Evolutionary conservation across 305 asterid genomes (phyloP).

Genomic region (Fraxinus sp.): DNA sequence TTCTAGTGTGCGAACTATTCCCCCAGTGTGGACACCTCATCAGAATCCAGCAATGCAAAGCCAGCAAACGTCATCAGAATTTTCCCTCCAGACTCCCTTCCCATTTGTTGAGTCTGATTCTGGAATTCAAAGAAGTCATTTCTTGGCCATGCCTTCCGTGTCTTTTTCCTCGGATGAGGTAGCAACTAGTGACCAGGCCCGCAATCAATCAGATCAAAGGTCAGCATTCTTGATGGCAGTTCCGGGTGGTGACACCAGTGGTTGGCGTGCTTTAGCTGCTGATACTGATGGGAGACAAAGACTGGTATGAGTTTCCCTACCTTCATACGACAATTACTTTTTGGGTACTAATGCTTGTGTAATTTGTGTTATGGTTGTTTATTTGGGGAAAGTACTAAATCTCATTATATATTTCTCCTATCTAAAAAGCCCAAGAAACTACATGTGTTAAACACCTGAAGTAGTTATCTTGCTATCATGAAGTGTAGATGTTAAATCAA

Average conservation of each 20-base stretch:
- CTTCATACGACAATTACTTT: not conserved
- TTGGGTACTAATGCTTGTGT: slow-evolving; percentile 5
- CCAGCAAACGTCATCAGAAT: slow-evolving; percentile 47
- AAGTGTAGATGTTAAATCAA: not conserved
- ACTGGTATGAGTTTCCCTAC: slow-evolving; percentile 43
- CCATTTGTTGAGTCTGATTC: slow-evolving; percentile 53
- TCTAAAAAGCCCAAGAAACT: not conserved
- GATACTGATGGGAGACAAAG: slow-evolving; percentile 70
- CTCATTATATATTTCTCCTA: not conserved
- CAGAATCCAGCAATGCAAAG: slow-evolving; percentile 43
- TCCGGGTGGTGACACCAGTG: slow-evolving; percentile 45
- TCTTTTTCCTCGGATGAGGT: slow-evolving; percentile 56
- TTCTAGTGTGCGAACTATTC: slow-evolving; percentile 40
- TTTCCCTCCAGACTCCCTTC: slow-evolving; percentile 45
- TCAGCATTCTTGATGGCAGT: slow-evolving; percentile 48
- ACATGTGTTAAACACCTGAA: not conserved
- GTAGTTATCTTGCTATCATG: not conserved
- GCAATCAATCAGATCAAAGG: slow-evolving; percentile 41
- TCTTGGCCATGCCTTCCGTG: slow-evolving; percentile 41
- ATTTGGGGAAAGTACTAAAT: not conserved
- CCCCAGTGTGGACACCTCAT: slow-evolving; percentile 49
- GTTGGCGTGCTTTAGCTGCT: slow-evolving; percentile 67
- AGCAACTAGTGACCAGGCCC: slow-evolving; percentile 43
- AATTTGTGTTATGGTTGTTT: not conserved
- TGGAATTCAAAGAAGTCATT: slow-evolving; percentile 55